These are phyloP conservation scores for Ogataea hybrid DNA, from an alignment of 1,139 yeast genomes.

Conservation along the genomic window DNA sequence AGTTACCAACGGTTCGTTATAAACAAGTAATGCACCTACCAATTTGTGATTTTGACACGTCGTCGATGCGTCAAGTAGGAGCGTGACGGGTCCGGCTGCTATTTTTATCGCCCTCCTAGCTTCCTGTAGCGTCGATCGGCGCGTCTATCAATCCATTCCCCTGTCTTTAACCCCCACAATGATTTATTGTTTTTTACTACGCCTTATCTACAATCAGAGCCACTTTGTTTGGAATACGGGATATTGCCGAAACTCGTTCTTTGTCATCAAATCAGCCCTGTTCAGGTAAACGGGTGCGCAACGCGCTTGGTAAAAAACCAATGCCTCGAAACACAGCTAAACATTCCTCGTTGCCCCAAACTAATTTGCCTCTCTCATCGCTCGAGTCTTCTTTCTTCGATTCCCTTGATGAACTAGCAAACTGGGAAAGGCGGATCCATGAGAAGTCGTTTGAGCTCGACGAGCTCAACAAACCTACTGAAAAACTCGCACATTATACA, in stretches of 20 bases:
- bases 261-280: not conserved
- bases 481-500: constrained; percentile 13
- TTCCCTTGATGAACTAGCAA: constrained; percentile 16
- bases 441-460: constrained; percentile 9
- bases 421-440: constrained; percentile 17
- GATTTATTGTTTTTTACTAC: not conserved
- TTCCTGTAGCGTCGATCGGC: constrained; percentile 4
- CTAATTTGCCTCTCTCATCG: not conserved
- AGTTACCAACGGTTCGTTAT: not conserved
- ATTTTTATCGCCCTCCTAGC: not conserved
- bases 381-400: constrained; percentile 15
- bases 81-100: not conserved
- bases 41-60: not conserved
- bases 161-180: constrained; percentile 4
- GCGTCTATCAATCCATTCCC: not conserved
- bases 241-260: not conserved
- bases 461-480: constrained; percentile 14
- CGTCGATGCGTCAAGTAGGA: not conserved
- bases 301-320: not conserved
- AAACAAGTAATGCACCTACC: not conserved
- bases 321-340: not conserved
- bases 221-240: not conserved
- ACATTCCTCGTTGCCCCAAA: not conserved
- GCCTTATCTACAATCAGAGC: not conserved
- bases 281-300: not conserved